These are phyloP conservation scores for Halophytophthora polymorphica DNA, from an alignment of 352 stramenopile species.

Conservation along the genomic window DNA sequence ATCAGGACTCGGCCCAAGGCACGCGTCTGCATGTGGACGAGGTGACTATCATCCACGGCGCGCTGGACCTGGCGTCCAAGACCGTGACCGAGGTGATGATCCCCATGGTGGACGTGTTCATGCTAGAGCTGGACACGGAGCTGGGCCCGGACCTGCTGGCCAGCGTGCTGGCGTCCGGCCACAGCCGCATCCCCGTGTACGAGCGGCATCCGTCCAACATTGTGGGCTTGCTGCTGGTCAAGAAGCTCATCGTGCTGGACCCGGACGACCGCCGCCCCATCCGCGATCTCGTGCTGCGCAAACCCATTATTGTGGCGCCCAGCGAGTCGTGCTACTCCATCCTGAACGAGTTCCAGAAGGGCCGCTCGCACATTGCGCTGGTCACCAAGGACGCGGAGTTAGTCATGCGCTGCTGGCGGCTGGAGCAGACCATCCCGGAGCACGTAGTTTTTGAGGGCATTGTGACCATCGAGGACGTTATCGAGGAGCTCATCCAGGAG, in stretches of 20 bases:
- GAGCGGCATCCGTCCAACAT: conserved; percentile 73
- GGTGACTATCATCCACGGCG: conserved; percentile 91
- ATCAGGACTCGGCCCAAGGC: conserved; percentile 42
- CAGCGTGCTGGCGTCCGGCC: conserved; percentile 83
- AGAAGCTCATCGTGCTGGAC: conserved; percentile 89
- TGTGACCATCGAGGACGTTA: conserved; percentile 91
- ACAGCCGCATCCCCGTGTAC: conserved; percentile 91
- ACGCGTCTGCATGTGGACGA: conserved; percentile 81
- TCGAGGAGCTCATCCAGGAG: conserved; percentile 91
- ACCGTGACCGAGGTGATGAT: conserved; percentile 89
- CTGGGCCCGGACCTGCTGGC: conserved; percentile 73
- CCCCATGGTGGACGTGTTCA: conserved; percentile 82
- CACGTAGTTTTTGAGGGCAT: conserved; percentile 81
- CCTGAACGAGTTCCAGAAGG: conserved; percentile 92
- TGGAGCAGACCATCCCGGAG: conserved; percentile 36
- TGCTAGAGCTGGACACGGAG: conserved; percentile 77
- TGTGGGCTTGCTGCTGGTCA: conserved; percentile 83
- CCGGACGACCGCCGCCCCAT: conserved; percentile 70
- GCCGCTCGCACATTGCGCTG: conserved; percentile 79
- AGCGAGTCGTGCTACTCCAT: conserved; percentile 85
- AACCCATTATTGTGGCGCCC: conserved; percentile 79
- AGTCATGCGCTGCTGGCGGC: conserved; percentile 57
- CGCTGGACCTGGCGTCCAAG: conserved; percentile 85
- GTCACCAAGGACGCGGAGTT: conserved; percentile 53
- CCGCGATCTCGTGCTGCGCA: conserved; percentile 58